Evolutionary conservation across 2,329 filamentous ascomycete species (phyloP), one percentile per base, ranked within the genome.

Genomic region (Colletotrichum shisoi): DNA sequence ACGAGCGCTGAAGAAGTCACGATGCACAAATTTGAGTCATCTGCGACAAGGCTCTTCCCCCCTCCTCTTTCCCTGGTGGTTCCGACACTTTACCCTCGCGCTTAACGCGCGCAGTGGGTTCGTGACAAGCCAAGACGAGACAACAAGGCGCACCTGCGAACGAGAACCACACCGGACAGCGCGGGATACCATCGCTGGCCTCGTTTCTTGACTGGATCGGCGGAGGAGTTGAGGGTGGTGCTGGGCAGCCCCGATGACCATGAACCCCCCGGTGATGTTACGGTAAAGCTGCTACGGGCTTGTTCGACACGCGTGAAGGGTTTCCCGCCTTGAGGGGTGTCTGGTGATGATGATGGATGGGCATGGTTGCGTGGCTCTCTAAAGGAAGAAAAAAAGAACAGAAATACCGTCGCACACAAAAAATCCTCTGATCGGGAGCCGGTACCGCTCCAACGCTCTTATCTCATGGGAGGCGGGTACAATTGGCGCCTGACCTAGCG

Each of bases 1-100:
- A 39, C 54, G 61, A 67, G 61, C 54, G 54, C 61, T 64, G 61
- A 65, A 64, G 61, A 68, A 64, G 65, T 64, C 48, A 57, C 65
- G 65, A 60, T 56, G 61, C 44, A 49, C 42, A 45, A 56, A 31
- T 64, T 68, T 52, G 65, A 65, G 49, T 65, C 65, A 60, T 65
- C 45, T 48, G 56, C 61, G 44, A 51, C 54, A 56, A 51, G 31
- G 46, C 51, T 42, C 24, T 27, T 5, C 1, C 24, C 4, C 24
- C 24, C 24, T 27, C 44, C 64, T 63, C 17, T 42, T n/a, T 7
- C 17, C 12, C 19, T 13, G 11, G 31, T 19, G n/a, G 31, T 31
- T 52, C 49, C 13, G 11, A n/a, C 2, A 15, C 17, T 62, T 34
- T 24, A 6, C 27, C 49, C 12, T 64, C 49, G 65, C 65, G 65